Percentiles rank a stretch among this genome's conserved stretches.
Evolutionary conservation across 2,329 filamentous ascomycete species (phyloP).

Genomic region (Metarhizium rileyi): DNA sequence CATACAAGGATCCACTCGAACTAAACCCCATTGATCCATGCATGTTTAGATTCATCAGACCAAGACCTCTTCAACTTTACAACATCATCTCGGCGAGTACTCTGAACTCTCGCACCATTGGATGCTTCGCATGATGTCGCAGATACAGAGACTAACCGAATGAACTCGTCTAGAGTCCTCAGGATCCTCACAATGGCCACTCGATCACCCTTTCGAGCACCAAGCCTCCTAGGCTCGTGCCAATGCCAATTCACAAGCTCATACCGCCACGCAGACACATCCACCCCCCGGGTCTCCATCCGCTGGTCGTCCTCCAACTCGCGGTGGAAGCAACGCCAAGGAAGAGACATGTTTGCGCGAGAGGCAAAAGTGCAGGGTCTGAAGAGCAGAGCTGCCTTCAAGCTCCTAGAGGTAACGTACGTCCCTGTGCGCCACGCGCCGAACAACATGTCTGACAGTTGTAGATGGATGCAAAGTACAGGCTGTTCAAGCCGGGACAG

Average conservation of each 20-base stretch:
- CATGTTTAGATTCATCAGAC: no score
- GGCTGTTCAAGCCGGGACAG: conserved; percentile 67
- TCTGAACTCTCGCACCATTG: neutral
- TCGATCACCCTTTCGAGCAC: neutral
- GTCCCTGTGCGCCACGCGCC: no score
- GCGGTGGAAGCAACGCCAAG: conserved; percentile 75
- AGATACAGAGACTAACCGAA: neutral
- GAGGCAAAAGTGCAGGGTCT: conserved; percentile 70
- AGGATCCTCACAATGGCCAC: neutral
- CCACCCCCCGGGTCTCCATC: neutral
- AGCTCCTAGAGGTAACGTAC: conserved; percentile 73
- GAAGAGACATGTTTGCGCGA: conserved; percentile 59
- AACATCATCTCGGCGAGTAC: neutral
- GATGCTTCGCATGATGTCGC: neutral
- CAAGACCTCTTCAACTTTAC: no score
- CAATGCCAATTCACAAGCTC: neutral
- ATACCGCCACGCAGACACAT: neutral
- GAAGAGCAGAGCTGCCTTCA: conserved; percentile 89
- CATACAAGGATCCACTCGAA: no score
- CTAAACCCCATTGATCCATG: no score
- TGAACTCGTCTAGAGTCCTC: neutral
- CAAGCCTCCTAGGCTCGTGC: neutral
- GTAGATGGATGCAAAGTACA: conserved; percentile 74
- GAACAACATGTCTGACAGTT: neutral
- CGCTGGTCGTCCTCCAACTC: conserved; percentile 48